Conservation (phyloP, 2,329 filamentous ascomycete genomes). For the Coniochaeta sp. region DNA sequence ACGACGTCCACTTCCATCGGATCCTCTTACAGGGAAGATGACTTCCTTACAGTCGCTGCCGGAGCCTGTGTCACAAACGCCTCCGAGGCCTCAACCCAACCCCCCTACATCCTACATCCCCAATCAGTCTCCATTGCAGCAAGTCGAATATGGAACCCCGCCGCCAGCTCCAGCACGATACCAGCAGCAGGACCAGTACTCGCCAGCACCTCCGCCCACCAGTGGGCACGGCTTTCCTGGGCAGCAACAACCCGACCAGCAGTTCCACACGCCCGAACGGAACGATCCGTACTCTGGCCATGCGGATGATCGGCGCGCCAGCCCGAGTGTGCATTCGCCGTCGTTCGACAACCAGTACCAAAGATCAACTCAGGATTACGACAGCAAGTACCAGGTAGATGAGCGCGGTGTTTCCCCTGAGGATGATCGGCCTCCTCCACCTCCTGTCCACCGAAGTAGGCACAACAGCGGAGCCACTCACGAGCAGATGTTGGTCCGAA, state of each 20-base stretch:
- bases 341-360: constrained; percentile 31
- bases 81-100: constrained; percentile 40
- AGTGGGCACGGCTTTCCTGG: constrained; percentile 10
- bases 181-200: constrained; percentile 14
- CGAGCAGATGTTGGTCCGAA: constrained; percentile 30
- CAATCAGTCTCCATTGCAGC: constrained; percentile 46
- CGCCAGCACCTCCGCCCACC: constrained; percentile 4
- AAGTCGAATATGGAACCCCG: constrained; percentile 41
- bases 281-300: constrained; percentile 26
- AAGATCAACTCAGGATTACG: constrained; percentile 26
- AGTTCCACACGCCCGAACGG: constrained; percentile 26
- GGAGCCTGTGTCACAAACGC: constrained; percentile 35
- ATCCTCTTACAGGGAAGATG: constrained; percentile 57
- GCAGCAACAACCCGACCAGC: constrained; percentile 18
- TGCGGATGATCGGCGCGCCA: constrained; percentile 30
- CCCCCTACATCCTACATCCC: constrained; percentile 33
- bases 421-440: constrained; percentile 45
- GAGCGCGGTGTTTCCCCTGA: constrained; percentile 24
- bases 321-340: constrained; percentile 26
- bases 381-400: constrained; percentile 23
- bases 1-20: constrained; percentile 74
- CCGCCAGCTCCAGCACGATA: constrained; percentile 19
- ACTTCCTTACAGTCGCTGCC: constrained; percentile 29
- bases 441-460: constrained; percentile 45
- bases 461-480: constrained; percentile 35